Percentiles rank a stretch among this genome's conserved stretches.
Evolutionary conservation across 768 basidiomycete genomes (phyloP).

Genomic region (Nevesoporus exiguus): DNA sequence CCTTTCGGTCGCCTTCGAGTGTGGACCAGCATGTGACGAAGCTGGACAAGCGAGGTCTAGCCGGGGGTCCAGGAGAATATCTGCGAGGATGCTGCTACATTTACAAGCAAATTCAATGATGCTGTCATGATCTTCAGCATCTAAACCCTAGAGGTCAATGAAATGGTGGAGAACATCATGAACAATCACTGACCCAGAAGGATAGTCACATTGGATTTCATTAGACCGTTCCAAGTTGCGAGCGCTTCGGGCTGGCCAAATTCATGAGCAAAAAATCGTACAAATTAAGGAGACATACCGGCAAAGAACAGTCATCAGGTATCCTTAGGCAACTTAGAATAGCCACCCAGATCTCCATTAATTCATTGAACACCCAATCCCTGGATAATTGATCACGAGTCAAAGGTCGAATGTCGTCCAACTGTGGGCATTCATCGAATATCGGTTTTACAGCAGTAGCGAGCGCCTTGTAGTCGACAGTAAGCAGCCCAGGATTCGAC

Average conservation of each 20-base stretch:
- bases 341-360: constrained; percentile 54
- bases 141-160: constrained; percentile 30
- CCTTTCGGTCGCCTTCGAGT: constrained; percentile 5
- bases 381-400: constrained; percentile 53
- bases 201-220: constrained; percentile 45
- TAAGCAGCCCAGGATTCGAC: constrained; percentile 52
- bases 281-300: constrained; percentile 40
- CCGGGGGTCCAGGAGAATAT: constrained; percentile 45
- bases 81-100: constrained; percentile 42
- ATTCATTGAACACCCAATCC: constrained; percentile 49
- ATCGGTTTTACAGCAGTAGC: constrained; percentile 47
- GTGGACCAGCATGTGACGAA: constrained; percentile 7
- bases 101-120: constrained; percentile 38
- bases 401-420: constrained; percentile 55
- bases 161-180: background rate
- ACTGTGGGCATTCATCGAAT: constrained; percentile 49
- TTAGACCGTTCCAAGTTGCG: constrained; percentile 54
- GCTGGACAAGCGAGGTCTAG: constrained; percentile 38
- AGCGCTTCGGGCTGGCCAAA: constrained; percentile 43
- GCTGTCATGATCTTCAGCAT: constrained; percentile 40
- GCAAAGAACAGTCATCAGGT: constrained; percentile 41
- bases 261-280: constrained; percentile 1
- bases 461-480: constrained; percentile 48
- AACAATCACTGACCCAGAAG: constrained; percentile 51
- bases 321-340: constrained; percentile 44